Conservation (phyloP, 2,329 filamentous ascomycete genomes). For the Alternaria arbusti region DNA sequence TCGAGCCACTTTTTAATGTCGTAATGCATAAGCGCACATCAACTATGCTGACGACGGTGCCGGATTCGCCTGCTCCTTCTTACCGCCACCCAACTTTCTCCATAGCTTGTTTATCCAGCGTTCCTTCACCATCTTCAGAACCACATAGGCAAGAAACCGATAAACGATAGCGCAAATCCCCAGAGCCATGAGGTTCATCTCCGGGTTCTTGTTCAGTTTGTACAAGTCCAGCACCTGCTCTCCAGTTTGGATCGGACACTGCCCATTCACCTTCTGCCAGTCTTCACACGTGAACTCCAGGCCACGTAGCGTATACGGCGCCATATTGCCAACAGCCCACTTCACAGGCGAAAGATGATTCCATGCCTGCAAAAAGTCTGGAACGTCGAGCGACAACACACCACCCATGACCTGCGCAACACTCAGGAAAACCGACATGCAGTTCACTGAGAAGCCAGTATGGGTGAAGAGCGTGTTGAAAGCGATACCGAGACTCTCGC, state of each 20-base stretch:
- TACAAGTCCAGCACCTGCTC: conserved; percentile 72
- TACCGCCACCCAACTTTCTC: conserved; percentile 29
- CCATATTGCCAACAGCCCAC: conserved; percentile 71
- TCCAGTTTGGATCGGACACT: conserved; percentile 70
- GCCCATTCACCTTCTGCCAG: conserved; percentile 64
- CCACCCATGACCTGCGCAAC: conserved; percentile 71
- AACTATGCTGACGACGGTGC: neutral
- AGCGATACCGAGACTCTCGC: conserved; percentile 78
- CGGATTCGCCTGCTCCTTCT: conserved; percentile 10
- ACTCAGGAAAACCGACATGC: conserved; percentile 72
- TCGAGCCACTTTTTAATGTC: neutral
- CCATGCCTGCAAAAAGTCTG: conserved; percentile 52
- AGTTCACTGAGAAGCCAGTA: conserved; percentile 77
- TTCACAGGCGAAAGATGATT: conserved; percentile 77
- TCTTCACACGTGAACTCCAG: conserved; percentile 70
- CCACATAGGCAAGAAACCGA: conserved; percentile 65
- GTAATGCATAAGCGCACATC: neutral
- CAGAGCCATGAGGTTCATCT: conserved; percentile 67
- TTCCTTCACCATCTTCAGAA: conserved; percentile 63
- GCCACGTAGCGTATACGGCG: conserved; percentile 67
- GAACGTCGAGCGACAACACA: conserved; percentile 9
- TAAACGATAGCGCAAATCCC: conserved; percentile 70
- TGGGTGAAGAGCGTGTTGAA: conserved; percentile 80
- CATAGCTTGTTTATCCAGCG: conserved; percentile 54
- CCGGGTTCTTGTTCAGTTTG: conserved; percentile 66